These are phyloP conservation scores for Dianthus caryophyllus DNA, from an alignment of 148 eudicot genomes.

Conservation along the genomic window DNA sequence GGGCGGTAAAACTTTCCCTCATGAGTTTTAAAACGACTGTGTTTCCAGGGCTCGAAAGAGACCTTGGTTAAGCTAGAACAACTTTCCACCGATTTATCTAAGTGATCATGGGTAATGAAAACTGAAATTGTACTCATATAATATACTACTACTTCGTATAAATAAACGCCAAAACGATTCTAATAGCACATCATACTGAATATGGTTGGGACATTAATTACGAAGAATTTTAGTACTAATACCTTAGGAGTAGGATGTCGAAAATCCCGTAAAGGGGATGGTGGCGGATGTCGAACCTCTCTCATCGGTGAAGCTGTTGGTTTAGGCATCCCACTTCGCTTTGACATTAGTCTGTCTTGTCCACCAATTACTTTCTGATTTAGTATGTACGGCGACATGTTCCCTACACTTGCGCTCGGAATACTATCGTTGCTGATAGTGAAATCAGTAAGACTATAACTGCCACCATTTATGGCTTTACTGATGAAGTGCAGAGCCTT, in stretches of 20 bases:
- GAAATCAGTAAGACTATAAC: constrained; percentile 51
- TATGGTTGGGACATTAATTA: too few species aligned
- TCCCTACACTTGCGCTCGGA: constrained; percentile 18
- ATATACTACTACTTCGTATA: too few species aligned
- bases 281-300: constrained; percentile 36
- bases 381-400: constrained; percentile 35
- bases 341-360: constrained; percentile 32
- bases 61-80: too few species aligned
- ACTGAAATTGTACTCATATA: too few species aligned
- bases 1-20: too few species aligned
- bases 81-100: too few species aligned
- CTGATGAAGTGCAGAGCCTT: constrained; percentile 81
- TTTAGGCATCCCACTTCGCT: constrained; percentile 41
- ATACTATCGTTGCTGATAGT: constrained; percentile 31
- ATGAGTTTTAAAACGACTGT: too few species aligned
- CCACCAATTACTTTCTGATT: constrained; percentile 30
- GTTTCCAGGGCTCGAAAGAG: too few species aligned
- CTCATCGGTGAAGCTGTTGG: constrained; percentile 55
- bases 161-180: too few species aligned
- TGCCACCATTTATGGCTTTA: constrained; percentile 88
- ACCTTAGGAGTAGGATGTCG: constrained; percentile 66
- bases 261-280: constrained; percentile 59
- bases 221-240: constrained; percentile 23
- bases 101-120: too few species aligned
- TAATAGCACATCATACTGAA: too few species aligned